Evolutionary conservation across 2,329 filamentous ascomycete species (phyloP), one percentile per base, ranked within the genome.

Genomic region (Elsinoe ampelina): DNA sequence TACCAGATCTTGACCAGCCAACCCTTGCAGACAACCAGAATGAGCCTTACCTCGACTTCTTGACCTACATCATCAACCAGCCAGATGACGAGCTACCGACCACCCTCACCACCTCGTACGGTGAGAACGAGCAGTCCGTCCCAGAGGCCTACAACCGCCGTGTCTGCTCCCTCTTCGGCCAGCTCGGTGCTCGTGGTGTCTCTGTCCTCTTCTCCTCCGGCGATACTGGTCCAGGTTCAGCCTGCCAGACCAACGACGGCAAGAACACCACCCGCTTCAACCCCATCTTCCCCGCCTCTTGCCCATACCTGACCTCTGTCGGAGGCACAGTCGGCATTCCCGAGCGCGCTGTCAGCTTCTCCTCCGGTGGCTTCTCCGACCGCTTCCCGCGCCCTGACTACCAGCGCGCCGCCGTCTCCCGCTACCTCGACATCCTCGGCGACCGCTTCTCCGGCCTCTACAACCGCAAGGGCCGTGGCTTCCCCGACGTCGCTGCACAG

Each of bases 41-140:
- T 66, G 85, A 88, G 70, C 83, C 83, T 0, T 86, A 85, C 66
- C 72, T 86, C 1, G 77, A 77, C 15, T 85, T 79, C 71, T 72
- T 85, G 7, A 75, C 77, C 45, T 80, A 80, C 67, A 65, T 86
- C 2, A 74, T 83, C 2, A 68, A 69, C 2, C 76, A 84, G 15
- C 68, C 74, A 1, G 76, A 77, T 54, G 63, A 68, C 0, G 67
- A 80, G 20, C 73, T 86, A 1, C 83, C 84, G 0, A 77, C 81
- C 57, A 78, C 81, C 6, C 76, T 86, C 63, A 79, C 76, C 43
- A 80, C 79, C 7, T 84, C 81, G 0, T 86, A 86, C 64, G 82
- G 81, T 50, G 81, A 85, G 58, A 75, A 80, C 57, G 82, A 86
- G 67, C 79, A 85, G 64, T 77, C 75, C 2, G 72, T 86, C 0